phyloP scores from a whole-genome alignment of 2,329 filamentous ascomycete species.

The Diplodia scrobiculata region DNA sequence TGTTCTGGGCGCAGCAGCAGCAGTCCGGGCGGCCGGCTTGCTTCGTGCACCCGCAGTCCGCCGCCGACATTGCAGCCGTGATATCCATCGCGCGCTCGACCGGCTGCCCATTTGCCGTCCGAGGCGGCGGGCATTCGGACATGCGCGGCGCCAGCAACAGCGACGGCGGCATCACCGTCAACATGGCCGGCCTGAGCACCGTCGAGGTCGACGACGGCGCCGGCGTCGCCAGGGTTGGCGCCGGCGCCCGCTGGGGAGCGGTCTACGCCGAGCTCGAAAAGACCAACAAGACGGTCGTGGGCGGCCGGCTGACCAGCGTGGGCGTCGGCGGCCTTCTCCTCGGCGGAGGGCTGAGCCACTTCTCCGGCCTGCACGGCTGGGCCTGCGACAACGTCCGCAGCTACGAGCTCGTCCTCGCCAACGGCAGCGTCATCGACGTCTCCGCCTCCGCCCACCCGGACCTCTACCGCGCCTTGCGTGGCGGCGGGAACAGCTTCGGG shows the following conservation, averaged over 20 bases:
- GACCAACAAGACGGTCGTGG: conserved; percentile 2
- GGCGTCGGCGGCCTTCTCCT: conserved; percentile 35
- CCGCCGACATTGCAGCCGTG: not conserved
- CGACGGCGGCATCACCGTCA: conserved; percentile 39
- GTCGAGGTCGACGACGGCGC: no score
- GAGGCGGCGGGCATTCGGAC: conserved; percentile 40
- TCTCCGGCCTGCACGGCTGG: conserved; percentile 35
- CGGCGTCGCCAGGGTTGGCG: no score
- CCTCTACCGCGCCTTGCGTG: conserved; percentile 11
- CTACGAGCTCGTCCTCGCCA: not conserved
- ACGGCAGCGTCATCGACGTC: not conserved
- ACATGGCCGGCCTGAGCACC: no score
- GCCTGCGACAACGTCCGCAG: conserved; percentile 31
- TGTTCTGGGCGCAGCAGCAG: no score
- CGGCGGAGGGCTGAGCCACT: conserved; percentile 39
- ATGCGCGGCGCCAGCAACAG: conserved; percentile 35
- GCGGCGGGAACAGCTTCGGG: conserved; percentile 23
- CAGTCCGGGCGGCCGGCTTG: not conserved
- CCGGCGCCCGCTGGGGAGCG: not conserved
- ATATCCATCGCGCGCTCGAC: not conserved
- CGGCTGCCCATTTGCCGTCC: conserved; percentile 34
- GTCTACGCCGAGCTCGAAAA: conserved; percentile 15
- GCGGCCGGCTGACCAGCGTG: conserved; percentile 28
- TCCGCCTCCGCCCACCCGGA: conserved; percentile 26
- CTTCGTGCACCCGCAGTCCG: not conserved